phyloP scores from a whole-genome alignment of 2,329 filamentous ascomycete species.

The Cladosporium velox region DNA sequence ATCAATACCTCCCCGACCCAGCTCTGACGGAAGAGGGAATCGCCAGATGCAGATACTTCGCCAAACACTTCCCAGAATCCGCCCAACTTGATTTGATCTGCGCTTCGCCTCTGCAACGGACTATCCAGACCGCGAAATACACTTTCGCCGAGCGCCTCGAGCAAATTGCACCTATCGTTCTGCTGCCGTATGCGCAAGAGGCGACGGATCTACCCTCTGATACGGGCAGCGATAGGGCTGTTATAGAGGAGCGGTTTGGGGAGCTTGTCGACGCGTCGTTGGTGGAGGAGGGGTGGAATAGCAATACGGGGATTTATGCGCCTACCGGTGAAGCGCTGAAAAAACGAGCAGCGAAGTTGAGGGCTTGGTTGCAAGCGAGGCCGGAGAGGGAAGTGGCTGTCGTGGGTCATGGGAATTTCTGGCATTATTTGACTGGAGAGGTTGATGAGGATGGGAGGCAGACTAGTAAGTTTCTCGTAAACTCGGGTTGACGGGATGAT shows the following conservation, averaged over 20 bases:
- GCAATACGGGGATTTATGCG: conserved; percentile 23
- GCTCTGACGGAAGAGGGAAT: conserved; percentile 28
- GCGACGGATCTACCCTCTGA: conserved; percentile 26
- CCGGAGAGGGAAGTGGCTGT: conserved; percentile 29
- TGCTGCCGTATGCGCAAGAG: conserved; percentile 28
- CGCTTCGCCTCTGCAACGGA: conserved; percentile 29
- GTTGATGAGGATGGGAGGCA: conserved; percentile 23
- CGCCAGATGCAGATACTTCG: conserved; percentile 22
- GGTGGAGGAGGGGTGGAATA: conserved; percentile 24
- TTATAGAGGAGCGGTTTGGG: conserved; percentile 22
- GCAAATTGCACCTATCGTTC: conserved; percentile 21
- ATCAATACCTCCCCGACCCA: conserved; percentile 26
- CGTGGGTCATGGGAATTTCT: conserved; percentile 28
- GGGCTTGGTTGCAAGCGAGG: conserved; percentile 21
- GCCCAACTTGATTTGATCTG: conserved; percentile 28
- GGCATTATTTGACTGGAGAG: conserved; percentile 27
- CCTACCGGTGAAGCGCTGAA: conserved; percentile 10
- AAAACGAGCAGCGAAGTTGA: conserved; percentile 23
- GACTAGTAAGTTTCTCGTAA: not conserved
- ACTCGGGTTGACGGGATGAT: not conserved
- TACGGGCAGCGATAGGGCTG: conserved; percentile 23
- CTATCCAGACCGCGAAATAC: conserved; percentile 29
- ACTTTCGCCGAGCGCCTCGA: conserved; percentile 24
- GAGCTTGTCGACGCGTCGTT: conserved; percentile 18
- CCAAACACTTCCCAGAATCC: conserved; percentile 25